Evolutionary conservation across 2,329 filamentous ascomycete genomes (phyloP).

Genomic region (Cordyceps cicadae): DNA sequence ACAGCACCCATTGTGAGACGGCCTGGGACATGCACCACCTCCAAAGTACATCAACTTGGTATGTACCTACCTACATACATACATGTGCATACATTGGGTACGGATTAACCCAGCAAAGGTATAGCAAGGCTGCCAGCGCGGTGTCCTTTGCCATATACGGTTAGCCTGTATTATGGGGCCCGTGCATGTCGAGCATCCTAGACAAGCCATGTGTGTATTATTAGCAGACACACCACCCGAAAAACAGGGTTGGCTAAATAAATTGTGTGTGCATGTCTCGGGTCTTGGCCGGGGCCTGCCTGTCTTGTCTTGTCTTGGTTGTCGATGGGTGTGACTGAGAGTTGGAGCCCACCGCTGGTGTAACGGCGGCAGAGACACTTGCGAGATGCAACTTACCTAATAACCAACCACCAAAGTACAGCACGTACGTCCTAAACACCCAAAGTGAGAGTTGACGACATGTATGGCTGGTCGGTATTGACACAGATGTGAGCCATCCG

Average conservation of each 20-base stretch:
- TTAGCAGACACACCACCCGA: neutral
- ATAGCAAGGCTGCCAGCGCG: constrained; percentile 8
- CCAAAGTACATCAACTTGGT: too few species aligned
- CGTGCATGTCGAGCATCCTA: neutral
- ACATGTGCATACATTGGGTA: too few species aligned
- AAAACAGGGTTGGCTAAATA: neutral
- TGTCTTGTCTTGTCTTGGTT: too few species aligned
- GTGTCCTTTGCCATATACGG: constrained; percentile 4
- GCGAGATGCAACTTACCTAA: neutral
- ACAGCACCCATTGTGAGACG: neutral
- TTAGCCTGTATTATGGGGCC: neutral
- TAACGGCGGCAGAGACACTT: neutral
- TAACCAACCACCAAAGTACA: too few species aligned
- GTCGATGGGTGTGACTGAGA: neutral
- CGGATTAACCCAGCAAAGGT: neutral
- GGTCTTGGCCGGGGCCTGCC: constrained; percentile 5
- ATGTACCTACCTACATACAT: neutral
- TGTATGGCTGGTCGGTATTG: neutral
- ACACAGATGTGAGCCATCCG: neutral
- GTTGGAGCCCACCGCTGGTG: constrained; percentile 1
- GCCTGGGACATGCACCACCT: too few species aligned
- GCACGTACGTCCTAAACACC: too few species aligned
- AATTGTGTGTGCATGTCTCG: constrained; percentile 3
- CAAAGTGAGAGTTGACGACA: too few species aligned
- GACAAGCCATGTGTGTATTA: constrained; percentile 6